Evolutionary conservation across 352 stramenopile species (phyloP), one percentile per base, ranked within the genome.

Genomic region (Salisapilia sapeloensis): DNA sequence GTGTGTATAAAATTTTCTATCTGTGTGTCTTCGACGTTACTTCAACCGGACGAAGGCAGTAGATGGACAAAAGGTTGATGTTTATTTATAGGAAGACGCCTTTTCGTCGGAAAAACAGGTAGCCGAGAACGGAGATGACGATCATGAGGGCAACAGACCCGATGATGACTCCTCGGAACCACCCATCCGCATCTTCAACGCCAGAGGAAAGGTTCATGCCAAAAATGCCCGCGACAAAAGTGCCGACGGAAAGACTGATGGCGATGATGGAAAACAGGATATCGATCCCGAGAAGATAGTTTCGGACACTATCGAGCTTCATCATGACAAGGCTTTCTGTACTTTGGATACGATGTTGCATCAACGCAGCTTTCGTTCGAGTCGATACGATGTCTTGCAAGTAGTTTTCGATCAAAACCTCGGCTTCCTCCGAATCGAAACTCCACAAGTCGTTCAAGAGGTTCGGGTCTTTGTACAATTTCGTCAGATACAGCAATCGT

Each of bases 371-470:
- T 44, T 81, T 77, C 1, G 69, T 80, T 11, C 63, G 60, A 4
- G 63, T 85, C 14, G 71, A 71, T 44, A 79, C 74, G 22, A 86
- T 86, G 25, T 86, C 69, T 53, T 81, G 64, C 7, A 84, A 46
- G 29, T 84, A 84, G 16, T 66, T 78, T 38, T 84, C 64, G 38
- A 84, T 61, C 27, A 84, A 33, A n/a, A 70, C 61, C 51, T 83
- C 67, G 14, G 63, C 67, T 43, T 80, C 63, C 41, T 83, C 67
- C 4, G 64, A 74, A 39, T 83, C 67, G 10, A 76, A 75, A 27
- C 58, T 74, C 40, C 59, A 78, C 16, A 38, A 17, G 8, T 48
- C 41, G 12, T 44, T 53, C 9, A 77, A 34, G 11, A 75, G 44
- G 22, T 51, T 55, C 6, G 67, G 55, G 13, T 80, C 60, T 32